These are phyloP conservation scores for Colletotrichum neosansevieriae DNA, from an alignment of 2,329 filamentous ascomycete genomes.

Conservation along the genomic window DNA sequence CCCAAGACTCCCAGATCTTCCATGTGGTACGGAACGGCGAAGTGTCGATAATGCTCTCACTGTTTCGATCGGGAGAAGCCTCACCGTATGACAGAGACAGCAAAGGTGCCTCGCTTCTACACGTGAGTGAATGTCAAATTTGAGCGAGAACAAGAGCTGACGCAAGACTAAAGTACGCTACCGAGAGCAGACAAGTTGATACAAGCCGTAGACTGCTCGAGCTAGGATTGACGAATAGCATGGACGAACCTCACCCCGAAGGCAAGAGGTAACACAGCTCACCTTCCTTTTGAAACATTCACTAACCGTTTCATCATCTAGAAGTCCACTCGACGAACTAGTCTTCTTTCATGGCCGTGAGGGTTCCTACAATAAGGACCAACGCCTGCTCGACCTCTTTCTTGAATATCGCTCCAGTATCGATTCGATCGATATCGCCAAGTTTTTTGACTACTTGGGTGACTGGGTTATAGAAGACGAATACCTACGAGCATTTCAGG, in stretches of 20 bases:
- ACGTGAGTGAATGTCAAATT: not conserved
- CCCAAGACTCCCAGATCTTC: not conserved
- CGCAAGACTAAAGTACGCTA: not conserved
- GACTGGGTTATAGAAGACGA: not conserved
- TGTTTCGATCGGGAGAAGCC: not conserved
- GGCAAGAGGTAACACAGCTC: too few relatives aligned
- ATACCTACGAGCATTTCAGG: not conserved
- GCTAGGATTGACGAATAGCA: too few relatives aligned
- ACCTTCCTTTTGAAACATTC: too few relatives aligned
- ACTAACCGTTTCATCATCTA: too few relatives aligned
- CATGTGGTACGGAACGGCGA: not conserved
- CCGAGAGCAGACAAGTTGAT: too few relatives aligned
- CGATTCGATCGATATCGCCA: not conserved
- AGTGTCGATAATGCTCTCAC: not conserved
- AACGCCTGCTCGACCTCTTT: too few relatives aligned
- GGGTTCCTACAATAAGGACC: too few relatives aligned
- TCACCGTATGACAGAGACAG: not conserved
- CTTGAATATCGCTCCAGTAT: not conserved
- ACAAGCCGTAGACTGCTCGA: too few relatives aligned
- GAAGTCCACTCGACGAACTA: too few relatives aligned
- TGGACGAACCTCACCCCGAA: too few relatives aligned
- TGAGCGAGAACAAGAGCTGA: accelerated
- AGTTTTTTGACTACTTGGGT: not conserved
- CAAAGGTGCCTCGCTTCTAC: not conserved
- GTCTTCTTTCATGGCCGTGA: too few relatives aligned